These are phyloP conservation scores for Phallus indusiatus DNA, from an alignment of 768 basidiomycete species.

Conservation along the genomic window DNA sequence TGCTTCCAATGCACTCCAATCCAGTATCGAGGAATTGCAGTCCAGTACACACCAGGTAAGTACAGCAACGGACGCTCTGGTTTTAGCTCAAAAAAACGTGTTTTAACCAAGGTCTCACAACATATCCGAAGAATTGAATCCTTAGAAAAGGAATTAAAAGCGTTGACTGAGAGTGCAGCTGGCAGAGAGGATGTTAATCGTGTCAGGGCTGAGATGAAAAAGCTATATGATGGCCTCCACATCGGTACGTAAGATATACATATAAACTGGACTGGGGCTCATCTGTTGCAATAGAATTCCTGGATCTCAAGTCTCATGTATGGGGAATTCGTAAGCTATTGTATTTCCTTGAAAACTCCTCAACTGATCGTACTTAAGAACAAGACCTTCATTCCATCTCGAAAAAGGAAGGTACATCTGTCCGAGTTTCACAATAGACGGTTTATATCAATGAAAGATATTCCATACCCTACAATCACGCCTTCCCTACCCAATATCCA, in stretches of 20 bases:
- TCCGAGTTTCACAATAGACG: constrained; percentile 35
- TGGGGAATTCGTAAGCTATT: constrained; percentile 78
- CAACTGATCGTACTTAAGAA: constrained; percentile 33
- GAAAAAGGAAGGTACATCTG: constrained; percentile 55
- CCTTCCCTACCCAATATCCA: no score
- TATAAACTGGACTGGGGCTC: background rate
- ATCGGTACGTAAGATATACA: constrained; percentile 42
- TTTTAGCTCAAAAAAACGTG: background rate
- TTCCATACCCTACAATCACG: no score
- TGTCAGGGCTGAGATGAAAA: constrained; percentile 76
- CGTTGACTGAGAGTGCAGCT: constrained; percentile 52
- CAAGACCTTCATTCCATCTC: constrained; percentile 69
- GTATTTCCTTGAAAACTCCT: background rate
- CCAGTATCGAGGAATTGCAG: constrained; percentile 81
- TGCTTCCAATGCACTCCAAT: constrained; percentile 79
- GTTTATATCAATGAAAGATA: no score
- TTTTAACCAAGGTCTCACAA: constrained; percentile 54
- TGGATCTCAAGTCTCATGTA: constrained; percentile 71
- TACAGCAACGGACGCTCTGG: background rate
- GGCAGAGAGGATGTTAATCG: constrained; percentile 74
- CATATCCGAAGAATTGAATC: constrained; percentile 77
- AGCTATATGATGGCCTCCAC: constrained; percentile 75
- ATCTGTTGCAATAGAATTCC: constrained; percentile 44
- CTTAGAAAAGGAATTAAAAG: constrained; percentile 84
- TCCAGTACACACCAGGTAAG: constrained; percentile 70